Conservation (phyloP, 768 basidiomycete species). For the Boletus bicolor region DNA sequence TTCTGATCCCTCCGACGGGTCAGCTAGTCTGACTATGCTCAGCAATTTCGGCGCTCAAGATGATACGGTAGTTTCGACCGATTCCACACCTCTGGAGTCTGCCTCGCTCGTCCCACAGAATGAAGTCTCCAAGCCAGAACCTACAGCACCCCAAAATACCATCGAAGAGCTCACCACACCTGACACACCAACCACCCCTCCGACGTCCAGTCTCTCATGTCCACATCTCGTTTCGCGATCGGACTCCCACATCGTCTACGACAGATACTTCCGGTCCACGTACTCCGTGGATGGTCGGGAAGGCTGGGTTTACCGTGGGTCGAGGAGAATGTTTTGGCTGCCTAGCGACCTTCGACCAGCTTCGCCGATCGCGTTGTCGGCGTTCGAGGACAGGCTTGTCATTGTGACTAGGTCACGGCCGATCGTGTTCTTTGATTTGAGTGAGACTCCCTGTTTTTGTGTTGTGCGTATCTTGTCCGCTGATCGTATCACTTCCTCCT, state of each 20-base stretch:
- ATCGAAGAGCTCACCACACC: too few relatives aligned
- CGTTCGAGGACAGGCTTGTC: constrained; percentile 10
- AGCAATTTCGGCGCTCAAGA: too few relatives aligned
- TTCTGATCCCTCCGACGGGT: too few relatives aligned
- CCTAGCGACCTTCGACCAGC: constrained; percentile 14
- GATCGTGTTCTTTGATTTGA: constrained; percentile 13
- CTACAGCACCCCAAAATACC: too few relatives aligned
- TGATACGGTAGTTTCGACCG: not conserved
- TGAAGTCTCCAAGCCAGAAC: not conserved
- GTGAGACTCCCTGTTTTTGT: constrained; percentile 4
- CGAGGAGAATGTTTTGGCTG: constrained; percentile 16
- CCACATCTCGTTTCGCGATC: too few relatives aligned
- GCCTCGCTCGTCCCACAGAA: not conserved
- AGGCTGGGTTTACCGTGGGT: constrained; percentile 18
- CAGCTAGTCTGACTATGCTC: too few relatives aligned
- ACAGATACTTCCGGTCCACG: constrained; percentile 11
- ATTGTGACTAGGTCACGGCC: constrained; percentile 1
- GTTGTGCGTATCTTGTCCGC: too few relatives aligned
- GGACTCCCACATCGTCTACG: too few relatives aligned
- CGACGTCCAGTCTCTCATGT: too few relatives aligned
- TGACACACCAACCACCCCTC: too few relatives aligned
- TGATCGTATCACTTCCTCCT: not conserved
- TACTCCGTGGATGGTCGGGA: constrained; percentile 9
- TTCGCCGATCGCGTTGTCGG: constrained; percentile 3
- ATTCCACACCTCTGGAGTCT: not conserved